A percentile compares a stretch with the other conserved stretches of the same genome.
phyloP scores from a whole-genome alignment of 306 rosid genomes.

The Quercus bicolor region DNA sequence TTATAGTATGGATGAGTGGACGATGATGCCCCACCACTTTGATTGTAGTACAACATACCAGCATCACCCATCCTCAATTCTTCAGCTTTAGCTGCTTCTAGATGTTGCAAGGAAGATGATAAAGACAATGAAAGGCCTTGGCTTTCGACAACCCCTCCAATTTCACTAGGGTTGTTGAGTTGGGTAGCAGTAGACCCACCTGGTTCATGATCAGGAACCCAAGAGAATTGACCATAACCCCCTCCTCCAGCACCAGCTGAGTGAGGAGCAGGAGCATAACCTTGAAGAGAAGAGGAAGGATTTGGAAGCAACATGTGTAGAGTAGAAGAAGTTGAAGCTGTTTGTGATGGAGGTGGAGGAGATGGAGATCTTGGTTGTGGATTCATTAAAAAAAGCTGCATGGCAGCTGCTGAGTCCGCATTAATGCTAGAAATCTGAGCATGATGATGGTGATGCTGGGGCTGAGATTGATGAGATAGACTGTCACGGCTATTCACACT shows the following conservation, averaged over 20 bases:
- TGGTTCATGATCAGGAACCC: slow-evolving; percentile 46
- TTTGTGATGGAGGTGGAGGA: slow-evolving; percentile 36
- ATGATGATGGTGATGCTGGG: slow-evolving; percentile 30
- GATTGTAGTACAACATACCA: slow-evolving; percentile 43
- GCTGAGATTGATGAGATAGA: slow-evolving; percentile 13
- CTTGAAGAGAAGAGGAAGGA: slow-evolving; percentile 49
- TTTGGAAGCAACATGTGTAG: slow-evolving; percentile 80
- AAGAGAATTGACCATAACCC: slow-evolving; percentile 66
- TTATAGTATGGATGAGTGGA: slow-evolving; percentile 36
- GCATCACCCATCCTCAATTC: slow-evolving; percentile 53
- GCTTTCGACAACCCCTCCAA: slow-evolving; percentile 46
- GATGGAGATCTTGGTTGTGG: slow-evolving; percentile 77
- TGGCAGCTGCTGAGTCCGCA: slow-evolving; percentile 92
- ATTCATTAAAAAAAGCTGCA: slow-evolving; percentile 92
- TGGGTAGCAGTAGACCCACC: slow-evolving; percentile 16
- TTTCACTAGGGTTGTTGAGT: slow-evolving; percentile 23
- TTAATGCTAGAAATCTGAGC: slow-evolving; percentile 59
- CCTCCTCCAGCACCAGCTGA: slow-evolving; percentile 23
- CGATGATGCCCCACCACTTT: slow-evolving; percentile 24
- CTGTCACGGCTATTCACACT: slow-evolving; percentile 40
- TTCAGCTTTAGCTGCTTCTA: slow-evolving; percentile 71
- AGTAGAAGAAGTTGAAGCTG: slow-evolving; percentile 37
- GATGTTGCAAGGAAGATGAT: slow-evolving; percentile 57
- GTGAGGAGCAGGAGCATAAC: slow-evolving; percentile 5
- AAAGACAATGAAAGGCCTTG: slow-evolving; percentile 73